Conservation (phyloP, 345 rosid species). For the Reutealis trisperma region DNA sequence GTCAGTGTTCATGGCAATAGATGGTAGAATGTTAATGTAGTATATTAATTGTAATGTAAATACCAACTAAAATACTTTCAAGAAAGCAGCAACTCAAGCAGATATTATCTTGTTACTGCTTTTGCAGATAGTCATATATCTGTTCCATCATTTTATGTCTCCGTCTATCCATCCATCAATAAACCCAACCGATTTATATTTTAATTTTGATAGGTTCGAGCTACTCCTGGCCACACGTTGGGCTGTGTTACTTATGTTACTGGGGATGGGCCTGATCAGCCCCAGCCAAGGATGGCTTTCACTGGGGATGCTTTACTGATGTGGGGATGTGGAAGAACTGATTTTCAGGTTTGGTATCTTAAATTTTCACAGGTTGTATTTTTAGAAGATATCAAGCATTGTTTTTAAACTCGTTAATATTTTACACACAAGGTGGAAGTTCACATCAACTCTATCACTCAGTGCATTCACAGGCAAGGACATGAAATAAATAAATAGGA, state of each 20-base stretch:
- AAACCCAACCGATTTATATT: background rate
- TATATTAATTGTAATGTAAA: background rate
- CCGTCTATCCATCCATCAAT: background rate
- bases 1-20: background rate
- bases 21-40: background rate
- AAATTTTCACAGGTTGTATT: background rate
- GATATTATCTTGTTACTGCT: background rate
- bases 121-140: background rate
- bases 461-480: conserved; percentile 88
- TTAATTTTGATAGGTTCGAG: conserved; percentile 54
- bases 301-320: conserved; percentile 87
- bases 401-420: background rate
- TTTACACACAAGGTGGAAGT: conserved; percentile 69
- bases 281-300: conserved; percentile 90
- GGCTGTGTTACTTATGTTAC: conserved; percentile 97
- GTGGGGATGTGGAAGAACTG: conserved; percentile 98
- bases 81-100: background rate
- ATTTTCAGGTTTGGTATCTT: conserved; percentile 71
- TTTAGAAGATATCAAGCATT: background rate
- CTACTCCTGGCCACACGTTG: conserved; percentile 90
- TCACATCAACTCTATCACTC: conserved; percentile 82
- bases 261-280: conserved; percentile 77
- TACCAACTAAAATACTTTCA: background rate
- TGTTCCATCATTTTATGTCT: too few species aligned
- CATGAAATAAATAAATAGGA: background rate